A percentile compares a stretch with the other conserved stretches of the same genome.
These are phyloP conservation scores for Coriolopsis trogii DNA, from an alignment of 1,284 basidiomycete genomes.

Conservation along the genomic window DNA sequence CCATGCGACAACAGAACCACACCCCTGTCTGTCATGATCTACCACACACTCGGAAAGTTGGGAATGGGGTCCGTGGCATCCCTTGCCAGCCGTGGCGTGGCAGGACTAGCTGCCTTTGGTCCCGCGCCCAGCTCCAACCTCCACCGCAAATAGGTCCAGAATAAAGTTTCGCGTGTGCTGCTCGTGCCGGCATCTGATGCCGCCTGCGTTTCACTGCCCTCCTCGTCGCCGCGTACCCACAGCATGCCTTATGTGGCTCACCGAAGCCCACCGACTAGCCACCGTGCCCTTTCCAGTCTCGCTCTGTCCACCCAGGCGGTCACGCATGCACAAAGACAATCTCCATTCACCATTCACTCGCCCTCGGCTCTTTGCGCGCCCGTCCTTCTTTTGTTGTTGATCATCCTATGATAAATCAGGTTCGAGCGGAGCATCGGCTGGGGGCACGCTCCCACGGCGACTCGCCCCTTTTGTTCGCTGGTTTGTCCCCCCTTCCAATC, in stretches of 20 bases:
- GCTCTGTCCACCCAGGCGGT: conserved; percentile 5
- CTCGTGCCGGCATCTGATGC: conserved; percentile 25
- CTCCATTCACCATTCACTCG: conserved; percentile 13
- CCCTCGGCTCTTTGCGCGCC: conserved; percentile 16
- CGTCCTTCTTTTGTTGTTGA: conserved; percentile 23
- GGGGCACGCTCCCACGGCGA: conserved; percentile 16
- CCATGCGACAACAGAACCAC: conserved; percentile 21
- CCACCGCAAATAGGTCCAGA: conserved; percentile 13
- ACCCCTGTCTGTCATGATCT: conserved; percentile 23
- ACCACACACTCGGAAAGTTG: conserved; percentile 24
- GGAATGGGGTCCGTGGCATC: conserved; percentile 7
- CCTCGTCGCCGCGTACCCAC: conserved; percentile 18
- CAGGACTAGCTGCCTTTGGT: conserved; percentile 13
- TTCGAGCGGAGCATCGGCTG: conserved; percentile 23
- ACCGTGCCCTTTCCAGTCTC: conserved; percentile 12
- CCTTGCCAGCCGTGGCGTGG: conserved; percentile 14
- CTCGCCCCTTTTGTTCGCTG: conserved; percentile 19
- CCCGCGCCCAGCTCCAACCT: conserved; percentile 2
- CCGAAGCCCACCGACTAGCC: conserved; percentile 15
- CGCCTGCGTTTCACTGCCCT: conserved; percentile 23
- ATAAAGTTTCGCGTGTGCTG: conserved; percentile 21
- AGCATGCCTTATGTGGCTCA: conserved; percentile 16
- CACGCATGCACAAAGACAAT: conserved; percentile 11
- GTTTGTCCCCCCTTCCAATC: conserved; percentile 6
- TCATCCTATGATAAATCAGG: conserved; percentile 24